Percentiles rank a stretch among this genome's conserved stretches.
phyloP scores from a whole-genome alignment of 2,329 filamentous ascomycete genomes.

The Penicillium crustosum region DNA sequence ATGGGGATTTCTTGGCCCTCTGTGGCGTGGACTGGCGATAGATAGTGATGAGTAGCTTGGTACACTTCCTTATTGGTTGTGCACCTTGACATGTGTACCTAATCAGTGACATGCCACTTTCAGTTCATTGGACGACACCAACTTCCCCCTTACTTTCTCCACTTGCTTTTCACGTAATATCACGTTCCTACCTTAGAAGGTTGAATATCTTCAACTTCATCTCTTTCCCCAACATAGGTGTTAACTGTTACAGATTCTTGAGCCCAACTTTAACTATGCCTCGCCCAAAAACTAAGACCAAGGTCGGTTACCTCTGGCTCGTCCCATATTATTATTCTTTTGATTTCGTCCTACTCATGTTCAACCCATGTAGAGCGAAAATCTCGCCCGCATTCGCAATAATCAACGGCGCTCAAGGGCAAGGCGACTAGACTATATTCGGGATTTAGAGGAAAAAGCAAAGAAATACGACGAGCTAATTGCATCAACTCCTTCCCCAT shows the following conservation, averaged over 20 bases:
- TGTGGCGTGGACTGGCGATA: too few species aligned
- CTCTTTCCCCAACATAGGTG: too few species aligned
- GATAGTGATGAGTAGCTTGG: too few species aligned
- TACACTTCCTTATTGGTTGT: too few species aligned
- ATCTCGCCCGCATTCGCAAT: constrained; percentile 12
- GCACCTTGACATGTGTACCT: background rate
- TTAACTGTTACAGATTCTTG: too few species aligned
- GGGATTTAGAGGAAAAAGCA: constrained; percentile 15
- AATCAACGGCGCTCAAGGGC: constrained; percentile 4
- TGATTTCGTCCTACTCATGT: background rate
- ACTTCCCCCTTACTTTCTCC: background rate
- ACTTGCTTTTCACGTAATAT: too few species aligned
- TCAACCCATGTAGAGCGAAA: constrained; percentile 4
- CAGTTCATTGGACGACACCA: background rate
- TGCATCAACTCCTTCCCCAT: background rate
- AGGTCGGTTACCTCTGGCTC: background rate
- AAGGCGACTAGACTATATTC: constrained; percentile 9
- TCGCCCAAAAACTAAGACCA: constrained; percentile 9
- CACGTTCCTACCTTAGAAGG: too few species aligned
- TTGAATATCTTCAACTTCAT: too few species aligned
- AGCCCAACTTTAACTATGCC: background rate
- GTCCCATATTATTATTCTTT: too few species aligned
- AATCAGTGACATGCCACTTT: constrained; percentile 8
- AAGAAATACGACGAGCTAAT: constrained; percentile 6
- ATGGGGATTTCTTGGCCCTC: too few species aligned